Evolutionary conservation across 2,329 filamentous ascomycete genomes (phyloP).

Genomic region (Botrytis fabae): DNA sequence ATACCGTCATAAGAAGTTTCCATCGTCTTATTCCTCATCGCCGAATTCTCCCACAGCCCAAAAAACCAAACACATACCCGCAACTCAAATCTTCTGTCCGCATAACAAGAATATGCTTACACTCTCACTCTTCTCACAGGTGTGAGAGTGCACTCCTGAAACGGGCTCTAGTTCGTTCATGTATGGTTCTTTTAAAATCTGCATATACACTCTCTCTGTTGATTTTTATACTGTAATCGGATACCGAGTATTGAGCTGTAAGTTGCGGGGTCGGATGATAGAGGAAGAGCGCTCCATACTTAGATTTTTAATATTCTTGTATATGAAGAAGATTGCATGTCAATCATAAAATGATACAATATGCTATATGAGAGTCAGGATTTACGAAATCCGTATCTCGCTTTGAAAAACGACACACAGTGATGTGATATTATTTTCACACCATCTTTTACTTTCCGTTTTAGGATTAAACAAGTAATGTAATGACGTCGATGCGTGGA

Average conservation of each 20-base stretch:
- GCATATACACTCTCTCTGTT: neutral
- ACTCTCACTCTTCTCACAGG: neutral
- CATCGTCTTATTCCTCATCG: neutral
- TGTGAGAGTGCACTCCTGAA: neutral
- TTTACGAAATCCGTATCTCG: accelerated
- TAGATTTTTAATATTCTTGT: neutral
- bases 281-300: neutral
- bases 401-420: neutral
- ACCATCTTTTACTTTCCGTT: accelerated
- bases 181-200: accelerated
- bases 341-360: neutral
- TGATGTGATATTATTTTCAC: accelerated
- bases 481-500: neutral
- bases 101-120: too few relatives aligned
- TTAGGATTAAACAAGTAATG: neutral
- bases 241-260: neutral
- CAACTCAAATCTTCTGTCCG: neutral
- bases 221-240: neutral
- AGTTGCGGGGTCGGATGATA: neutral
- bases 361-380: neutral
- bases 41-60: neutral
- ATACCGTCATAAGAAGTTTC: too few relatives aligned
- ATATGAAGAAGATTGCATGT: neutral
- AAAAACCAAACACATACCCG: neutral
- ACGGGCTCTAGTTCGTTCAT: neutral